Base-by-base conservation (phyloP, 352 stramenopile genomes). In the Phytophthora uliginosa region DNA sequence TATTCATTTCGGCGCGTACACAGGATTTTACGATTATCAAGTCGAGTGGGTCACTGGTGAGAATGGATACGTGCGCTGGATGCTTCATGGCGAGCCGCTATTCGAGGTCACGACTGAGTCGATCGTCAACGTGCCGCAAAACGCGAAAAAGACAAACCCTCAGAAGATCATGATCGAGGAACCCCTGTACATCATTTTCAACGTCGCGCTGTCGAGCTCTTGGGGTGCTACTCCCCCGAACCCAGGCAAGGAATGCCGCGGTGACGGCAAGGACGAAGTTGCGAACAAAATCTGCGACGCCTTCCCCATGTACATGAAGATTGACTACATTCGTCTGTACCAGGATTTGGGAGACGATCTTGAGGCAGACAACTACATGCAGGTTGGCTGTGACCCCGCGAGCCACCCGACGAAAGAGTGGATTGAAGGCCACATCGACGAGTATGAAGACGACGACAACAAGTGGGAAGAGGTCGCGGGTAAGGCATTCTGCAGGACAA, bases 171-270 rank as follows among this genome's bases (percentile, higher is more conserved):
- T 98, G 75, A 92, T 96, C 18, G 88, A 94, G 66, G 95, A 98
- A 76, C 95, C 95, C 7, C 86, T 85, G 28, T 98, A 98, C 71
- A 63, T 98, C 8, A 97, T 98, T 59, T 85, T 98, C 61, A 98
- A 98, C 76, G 95, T 92, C 4, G 95, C 93, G 7, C 83, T 98
- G 40, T 97, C 91, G 1, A 94, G 83, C 13, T 96, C 91, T 3
- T 83, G 77, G 77, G 74, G 65, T 22, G 51, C 59, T 12, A 69
- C 52, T 7, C 70, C 70, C 2, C 70, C 70, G 8, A 77, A 77
- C 24, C 58, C 70, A 1, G 63, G 70, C 24, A 26, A 72, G 8
- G 33, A 69, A 17, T 82, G 74, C 15, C 59, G 76, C n/a, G 77
- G 77, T n/a, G 63, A 71, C 9, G 63, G 73, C 38, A 53, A 54